Base-by-base conservation (phyloP, 1,284 basidiomycete genomes). In the Trametes pubescens region DNA sequence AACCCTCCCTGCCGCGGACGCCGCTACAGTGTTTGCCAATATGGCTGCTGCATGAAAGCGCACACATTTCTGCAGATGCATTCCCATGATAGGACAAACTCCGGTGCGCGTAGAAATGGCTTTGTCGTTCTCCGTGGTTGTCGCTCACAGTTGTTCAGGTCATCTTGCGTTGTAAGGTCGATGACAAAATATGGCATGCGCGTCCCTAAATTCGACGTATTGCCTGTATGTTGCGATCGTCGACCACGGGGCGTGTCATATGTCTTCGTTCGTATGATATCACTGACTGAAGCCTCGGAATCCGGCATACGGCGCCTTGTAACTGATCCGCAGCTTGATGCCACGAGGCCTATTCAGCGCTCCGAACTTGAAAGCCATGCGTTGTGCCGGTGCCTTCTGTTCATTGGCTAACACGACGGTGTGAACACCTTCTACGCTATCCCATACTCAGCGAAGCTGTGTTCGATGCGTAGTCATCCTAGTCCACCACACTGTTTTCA, bases 401-500 rank as follows among this genome's bases (percentile, higher is more conserved):
- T 21, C 18, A 18, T 16, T 34, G 24, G 10, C 49, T 4, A 29
- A 9, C 29, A 2, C 16, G 49, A 10, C 8, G 5, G n/a, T 35
- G 16, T 14, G n/a, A 35, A 18, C n/a, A 21, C 49, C 29, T 32
- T 32, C 29, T 34, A 16, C 16, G 4, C 49, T 51, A 51, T 8
- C 32, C 49, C 16, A 51, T 51, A 51, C 49, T n/a, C 18, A 32
- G 6, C 10, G 29, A 35, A 11, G 49, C 49, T 32, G 29, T 34
- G 49, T n/a, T 47, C 18, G 7, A 21, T 21, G n/a, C 49, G 49
- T 13, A 51, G 49, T 21, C 29, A 18, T 34, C 49, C 47, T 13
- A 14, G 49, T 51, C 49, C 49, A 51, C 49, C 49, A 51, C 49
- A 18, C 26, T 51, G 49, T 51, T 51, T 51, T 43, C 40, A 43